These are phyloP conservation scores for Nitzschia palea DNA, from an alignment of 108 stramenopile species.

Conservation along the genomic window DNA sequence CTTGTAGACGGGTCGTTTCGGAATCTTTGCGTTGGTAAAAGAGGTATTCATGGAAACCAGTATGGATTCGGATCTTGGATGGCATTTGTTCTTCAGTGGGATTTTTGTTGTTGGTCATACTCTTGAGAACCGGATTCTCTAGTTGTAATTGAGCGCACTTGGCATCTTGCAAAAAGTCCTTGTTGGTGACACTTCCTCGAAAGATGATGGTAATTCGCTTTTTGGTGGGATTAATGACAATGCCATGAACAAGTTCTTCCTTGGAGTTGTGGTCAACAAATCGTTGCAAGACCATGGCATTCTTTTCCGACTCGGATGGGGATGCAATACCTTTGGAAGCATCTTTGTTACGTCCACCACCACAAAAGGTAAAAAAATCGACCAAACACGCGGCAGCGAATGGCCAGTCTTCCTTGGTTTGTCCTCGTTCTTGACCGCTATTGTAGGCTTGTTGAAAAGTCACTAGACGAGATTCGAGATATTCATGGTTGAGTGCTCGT, in stretches of 20 bases:
- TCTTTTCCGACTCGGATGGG: background rate
- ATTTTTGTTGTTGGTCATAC: background rate
- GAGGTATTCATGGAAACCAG: constrained; percentile 71
- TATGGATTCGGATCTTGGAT: constrained; percentile 46
- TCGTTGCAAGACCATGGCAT: constrained; percentile 30
- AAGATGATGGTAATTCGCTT: constrained; percentile 61
- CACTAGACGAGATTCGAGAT: constrained; percentile 34
- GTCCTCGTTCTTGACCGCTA: constrained; percentile 1
- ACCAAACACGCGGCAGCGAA: constrained; percentile 9
- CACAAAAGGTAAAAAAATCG: constrained; percentile 13
- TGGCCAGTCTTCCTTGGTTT: constrained; percentile 8
- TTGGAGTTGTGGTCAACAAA: constrained; percentile 53
- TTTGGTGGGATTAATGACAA: constrained; percentile 45
- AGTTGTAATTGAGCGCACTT: constrained; percentile 41
- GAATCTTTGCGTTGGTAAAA: constrained; percentile 35
- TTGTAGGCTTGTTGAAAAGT: constrained; percentile 28
- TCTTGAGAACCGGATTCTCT: constrained; percentile 43
- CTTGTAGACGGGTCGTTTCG: constrained; percentile 44
- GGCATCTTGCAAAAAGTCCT: constrained; percentile 71
- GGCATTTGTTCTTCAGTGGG: constrained; percentile 6
- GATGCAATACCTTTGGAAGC: background rate
- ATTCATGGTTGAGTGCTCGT: constrained; percentile 42
- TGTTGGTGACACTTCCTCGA: constrained; percentile 60
- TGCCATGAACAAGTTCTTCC: constrained; percentile 66
- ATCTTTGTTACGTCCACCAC: background rate